Conservation (phyloP, 1,284 basidiomycete genomes). For the Ceratobasidium papillatum region DNA sequence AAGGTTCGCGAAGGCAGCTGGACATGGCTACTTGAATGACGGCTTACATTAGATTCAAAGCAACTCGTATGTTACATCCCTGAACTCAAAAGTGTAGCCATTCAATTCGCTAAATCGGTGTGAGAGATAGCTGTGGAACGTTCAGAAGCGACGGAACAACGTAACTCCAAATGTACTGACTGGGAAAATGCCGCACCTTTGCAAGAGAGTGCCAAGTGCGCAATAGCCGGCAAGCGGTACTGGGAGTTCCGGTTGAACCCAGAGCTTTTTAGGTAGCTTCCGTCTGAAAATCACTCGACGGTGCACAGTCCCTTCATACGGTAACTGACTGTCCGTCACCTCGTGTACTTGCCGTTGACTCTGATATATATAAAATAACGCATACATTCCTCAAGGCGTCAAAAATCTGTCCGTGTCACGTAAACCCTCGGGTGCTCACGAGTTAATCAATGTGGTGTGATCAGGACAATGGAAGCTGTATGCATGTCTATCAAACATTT, state of each 20-base stretch:
- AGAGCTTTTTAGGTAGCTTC: neutral
- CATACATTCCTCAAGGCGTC: neutral
- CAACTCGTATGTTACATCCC: neutral
- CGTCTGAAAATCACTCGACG: neutral
- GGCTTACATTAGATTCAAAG: neutral
- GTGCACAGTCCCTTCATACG: neutral
- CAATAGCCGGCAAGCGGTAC: neutral
- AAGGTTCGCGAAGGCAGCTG: neutral
- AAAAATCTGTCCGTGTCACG: neutral
- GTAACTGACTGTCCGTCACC: neutral
- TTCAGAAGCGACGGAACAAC: neutral
- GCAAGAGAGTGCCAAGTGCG: neutral
- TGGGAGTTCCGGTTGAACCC: neutral
- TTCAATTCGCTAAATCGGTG: neutral
- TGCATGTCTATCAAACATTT: neutral
- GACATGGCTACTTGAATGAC: neutral
- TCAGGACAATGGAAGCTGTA: neutral
- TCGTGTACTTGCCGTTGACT: neutral
- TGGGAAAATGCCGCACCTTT: neutral
- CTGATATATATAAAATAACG: neutral
- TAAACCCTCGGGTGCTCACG: neutral
- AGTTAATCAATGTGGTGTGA: neutral
- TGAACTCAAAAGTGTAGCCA: neutral
- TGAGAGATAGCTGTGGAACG: neutral
- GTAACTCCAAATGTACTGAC: neutral